phyloP scores from a whole-genome alignment of 1,284 basidiomycete genomes.

The Cryptococcus floricola region DNA sequence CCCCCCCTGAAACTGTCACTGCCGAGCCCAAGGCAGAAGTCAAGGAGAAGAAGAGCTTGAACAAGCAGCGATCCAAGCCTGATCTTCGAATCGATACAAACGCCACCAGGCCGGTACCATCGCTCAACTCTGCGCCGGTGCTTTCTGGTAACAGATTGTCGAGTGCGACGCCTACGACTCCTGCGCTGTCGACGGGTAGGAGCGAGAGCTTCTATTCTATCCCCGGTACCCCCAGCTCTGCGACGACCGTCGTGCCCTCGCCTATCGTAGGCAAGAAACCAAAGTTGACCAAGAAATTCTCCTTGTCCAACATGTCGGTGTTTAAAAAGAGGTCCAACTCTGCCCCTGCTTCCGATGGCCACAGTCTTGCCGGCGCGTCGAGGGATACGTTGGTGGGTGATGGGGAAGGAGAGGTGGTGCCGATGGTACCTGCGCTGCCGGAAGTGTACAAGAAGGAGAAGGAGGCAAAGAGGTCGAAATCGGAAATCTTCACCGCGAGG shows the following conservation, averaged over 20 bases:
- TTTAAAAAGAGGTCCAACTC: slow-evolving; percentile 23
- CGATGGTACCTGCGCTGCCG: slow-evolving; percentile 26
- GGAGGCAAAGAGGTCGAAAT: slow-evolving; percentile 8
- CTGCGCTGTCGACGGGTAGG: slow-evolving; percentile 8
- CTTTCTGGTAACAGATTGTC: neutral
- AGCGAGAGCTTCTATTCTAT: slow-evolving; percentile 4
- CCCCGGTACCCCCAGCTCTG: slow-evolving; percentile 3
- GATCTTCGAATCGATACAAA: slow-evolving; percentile 25
- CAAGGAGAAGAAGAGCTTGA: slow-evolving; percentile 6
- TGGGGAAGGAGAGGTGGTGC: slow-evolving; percentile 6
- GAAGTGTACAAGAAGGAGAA: slow-evolving; percentile 18
- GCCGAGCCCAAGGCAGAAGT: neutral
- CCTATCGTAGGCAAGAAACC: neutral
- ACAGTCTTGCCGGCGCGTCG: neutral
- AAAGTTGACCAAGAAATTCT: slow-evolving; percentile 28
- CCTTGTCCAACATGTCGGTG: slow-evolving; percentile 31
- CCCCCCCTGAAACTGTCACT: slow-evolving; percentile 1
- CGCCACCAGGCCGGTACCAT: slow-evolving; percentile 3
- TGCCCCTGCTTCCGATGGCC: neutral
- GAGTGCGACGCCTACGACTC: slow-evolving; percentile 7
- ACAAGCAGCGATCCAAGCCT: slow-evolving; percentile 24
- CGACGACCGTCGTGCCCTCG: neutral
- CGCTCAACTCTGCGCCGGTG: neutral
- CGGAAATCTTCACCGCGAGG: neutral
- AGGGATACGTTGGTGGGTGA: slow-evolving; percentile 1